Base-by-base conservation (phyloP, 1,284 basidiomycete genomes). In the Jaminaea rosea region DNA sequence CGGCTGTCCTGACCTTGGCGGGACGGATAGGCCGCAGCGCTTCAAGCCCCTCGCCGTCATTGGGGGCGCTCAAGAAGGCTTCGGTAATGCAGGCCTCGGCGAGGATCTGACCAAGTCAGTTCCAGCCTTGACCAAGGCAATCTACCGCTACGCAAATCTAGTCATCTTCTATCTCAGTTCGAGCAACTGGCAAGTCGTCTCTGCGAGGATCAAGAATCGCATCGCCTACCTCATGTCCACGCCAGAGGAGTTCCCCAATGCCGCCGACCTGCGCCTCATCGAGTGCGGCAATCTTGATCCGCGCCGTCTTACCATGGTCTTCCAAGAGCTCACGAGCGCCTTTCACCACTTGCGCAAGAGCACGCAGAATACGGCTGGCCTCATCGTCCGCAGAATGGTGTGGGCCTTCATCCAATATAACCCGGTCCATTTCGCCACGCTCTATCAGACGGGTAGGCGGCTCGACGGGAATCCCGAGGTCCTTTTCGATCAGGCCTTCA, bases 351-450 rank as follows among this genome's bases (percentile, higher is more conserved):
- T 94, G 80, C 84, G 83, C 63, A 80, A 80, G 37, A 83, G 86
- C 31, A 82, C 84, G 0, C 87, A 89, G 63, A 76, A 81, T 3
- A 83, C 85, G 0, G 79, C 91, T 28, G 84, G 88, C 0, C 77
- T 82, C 5, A 83, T 85, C 17, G 78, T 96, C 28, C 82, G 88
- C 13, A 80, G 82, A 29, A 87, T 87, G 0, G 79, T 94, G 26
- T 93, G 90, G 89, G 88, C 87, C 55, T 96, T 89, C 89, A 85
- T 94, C 46, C 84, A 87, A 44, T 79, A 83, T 13, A 87, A 85
- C 67, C 86, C 88, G 0, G 76, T 79, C 10, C 88, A 96, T 67
- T 94, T 84, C 71, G 84, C 85, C 47, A 83, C 85, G 3, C 79
- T 84, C 3, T 79, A 88, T 36, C 78, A 80, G 2, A 49, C 60